A percentile compares a stretch with the other conserved stretches of the same genome.
Conservation (phyloP, 163 green algal species). For the Coccomyxa subellipsoidea region DNA sequence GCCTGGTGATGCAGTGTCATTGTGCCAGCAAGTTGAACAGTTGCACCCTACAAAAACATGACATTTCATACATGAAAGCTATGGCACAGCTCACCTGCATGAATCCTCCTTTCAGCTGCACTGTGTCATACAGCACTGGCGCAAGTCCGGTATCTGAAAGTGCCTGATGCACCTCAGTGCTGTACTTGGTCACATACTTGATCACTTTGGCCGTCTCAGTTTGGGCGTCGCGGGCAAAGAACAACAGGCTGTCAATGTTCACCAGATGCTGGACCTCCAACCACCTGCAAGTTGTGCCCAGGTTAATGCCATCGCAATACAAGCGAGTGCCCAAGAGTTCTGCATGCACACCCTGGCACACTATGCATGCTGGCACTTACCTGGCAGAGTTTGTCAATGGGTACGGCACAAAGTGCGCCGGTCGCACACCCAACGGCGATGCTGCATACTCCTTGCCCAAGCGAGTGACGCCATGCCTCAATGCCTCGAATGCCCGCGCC, state of each 20-base stretch:
- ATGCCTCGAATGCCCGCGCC: constrained; percentile 18
- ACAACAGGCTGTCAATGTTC: too few relatives aligned
- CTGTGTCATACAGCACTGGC: constrained; percentile 11
- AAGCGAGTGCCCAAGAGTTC: too few relatives aligned
- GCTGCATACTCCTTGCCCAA: constrained; percentile 11
- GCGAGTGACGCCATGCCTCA: constrained; percentile 6
- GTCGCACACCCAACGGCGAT: constrained; percentile 12
- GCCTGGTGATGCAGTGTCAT: too few relatives aligned
- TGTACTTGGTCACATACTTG: constrained; percentile 21
- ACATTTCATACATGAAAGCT: too few relatives aligned
- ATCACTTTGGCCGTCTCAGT: constrained; percentile 17
- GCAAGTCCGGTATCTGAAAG: constrained; percentile 20
- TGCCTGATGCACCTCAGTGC: constrained; percentile 21
- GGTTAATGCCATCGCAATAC: too few relatives aligned
- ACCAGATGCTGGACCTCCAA: too few relatives aligned
- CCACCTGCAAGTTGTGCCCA: too few relatives aligned
- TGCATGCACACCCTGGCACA: too few relatives aligned
- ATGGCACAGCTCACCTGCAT: background rate
- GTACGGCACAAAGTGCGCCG: background rate
- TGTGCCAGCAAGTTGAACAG: too few relatives aligned
- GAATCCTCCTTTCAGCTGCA: constrained; percentile 15
- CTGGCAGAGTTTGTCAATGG: too few relatives aligned
- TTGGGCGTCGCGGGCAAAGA: constrained; percentile 13
- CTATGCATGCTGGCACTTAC: too few relatives aligned
- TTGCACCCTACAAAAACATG: too few relatives aligned